Base-by-base conservation (phyloP, 495 filamentous ascomycete genomes). In the Tuber brumale region DNA sequence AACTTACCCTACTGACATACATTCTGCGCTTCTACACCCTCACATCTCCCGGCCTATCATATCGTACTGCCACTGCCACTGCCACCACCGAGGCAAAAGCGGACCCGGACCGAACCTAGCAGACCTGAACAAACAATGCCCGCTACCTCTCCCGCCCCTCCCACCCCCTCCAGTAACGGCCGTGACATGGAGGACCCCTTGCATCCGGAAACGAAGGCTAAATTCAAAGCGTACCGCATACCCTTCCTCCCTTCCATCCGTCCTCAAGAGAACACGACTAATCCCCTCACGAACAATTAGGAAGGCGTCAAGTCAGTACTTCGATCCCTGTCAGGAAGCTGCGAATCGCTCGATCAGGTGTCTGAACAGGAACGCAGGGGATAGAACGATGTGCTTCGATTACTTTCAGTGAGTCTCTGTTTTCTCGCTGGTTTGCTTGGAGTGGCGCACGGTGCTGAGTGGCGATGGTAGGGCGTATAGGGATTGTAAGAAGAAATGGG, bases 271-370 rank as follows among this genome's bases (percentile, higher is more conserved):
- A 61, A 9, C 3, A 31, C 23, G 16, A 1, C 35, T 76, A 23
- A 3, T 41, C 21, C 14, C 51, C 2, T n/a, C 23, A 61, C 10
- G 51, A 14, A 31, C 27, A 27, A 23, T 46, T 23, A 97, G 94
- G 79, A 98, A 98, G 86, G 86, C 84, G 72, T 86, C 89, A 76
- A 95, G 93, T 84, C 89, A 97, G 84, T 97, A 90, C 85, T 93
- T 93, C 81, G 95, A 98, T 81, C 95, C 95, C 21, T 98, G 95
- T 83, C 94, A 97, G 83, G 93, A 96, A 74, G 94, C 93, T n/a
- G 95, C 95, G n/a, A 84, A 89, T 70, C 87, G 89, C 76, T 97
- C 93, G 84, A 88, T 97, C 19, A 90, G 88, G 81, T 98, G 95
- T 85, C 86, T 98, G 84, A 90, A 92, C 79, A 89, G 95, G 37